phyloP scores from a whole-genome alignment of 2,329 filamentous ascomycete genomes.

The Ilyonectria destructans region DNA sequence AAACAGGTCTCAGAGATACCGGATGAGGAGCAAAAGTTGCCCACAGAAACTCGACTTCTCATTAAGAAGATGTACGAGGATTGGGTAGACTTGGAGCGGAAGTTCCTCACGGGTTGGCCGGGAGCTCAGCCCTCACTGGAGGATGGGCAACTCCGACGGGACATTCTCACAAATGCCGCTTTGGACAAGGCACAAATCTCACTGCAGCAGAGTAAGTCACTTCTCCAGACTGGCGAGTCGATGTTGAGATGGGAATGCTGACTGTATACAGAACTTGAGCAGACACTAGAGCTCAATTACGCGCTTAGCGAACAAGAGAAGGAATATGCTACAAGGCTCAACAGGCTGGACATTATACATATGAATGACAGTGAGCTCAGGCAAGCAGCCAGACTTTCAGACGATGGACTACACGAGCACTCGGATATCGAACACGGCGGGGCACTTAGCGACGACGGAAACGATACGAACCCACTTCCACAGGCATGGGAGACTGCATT shows the following conservation, averaged over 20 bases:
- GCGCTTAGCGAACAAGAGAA: background rate
- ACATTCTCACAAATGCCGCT: conserved; percentile 1
- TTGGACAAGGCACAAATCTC: conserved; percentile 1
- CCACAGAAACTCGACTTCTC: background rate
- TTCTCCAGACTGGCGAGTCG: background rate
- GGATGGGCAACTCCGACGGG: background rate
- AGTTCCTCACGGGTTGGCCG: background rate
- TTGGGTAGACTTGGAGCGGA: background rate
- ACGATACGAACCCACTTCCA: too few relatives aligned
- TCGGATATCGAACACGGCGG: background rate
- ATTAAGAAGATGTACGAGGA: conserved; percentile 4
- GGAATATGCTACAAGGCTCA: background rate
- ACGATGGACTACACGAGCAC: background rate
- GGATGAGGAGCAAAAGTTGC: background rate
- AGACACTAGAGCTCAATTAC: background rate
- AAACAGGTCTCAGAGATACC: background rate
- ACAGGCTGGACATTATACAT: background rate
- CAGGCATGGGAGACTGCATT: background rate
- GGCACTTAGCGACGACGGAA: background rate
- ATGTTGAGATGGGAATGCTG: background rate
- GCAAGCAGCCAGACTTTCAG: background rate
- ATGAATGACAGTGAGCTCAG: background rate
- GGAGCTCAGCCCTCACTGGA: background rate
- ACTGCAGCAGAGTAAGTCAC: background rate
- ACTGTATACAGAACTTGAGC: background rate